Evolutionary conservation across 208 protist genomes (phyloP).

Genomic region (Wallacemonas collosoma): DNA sequence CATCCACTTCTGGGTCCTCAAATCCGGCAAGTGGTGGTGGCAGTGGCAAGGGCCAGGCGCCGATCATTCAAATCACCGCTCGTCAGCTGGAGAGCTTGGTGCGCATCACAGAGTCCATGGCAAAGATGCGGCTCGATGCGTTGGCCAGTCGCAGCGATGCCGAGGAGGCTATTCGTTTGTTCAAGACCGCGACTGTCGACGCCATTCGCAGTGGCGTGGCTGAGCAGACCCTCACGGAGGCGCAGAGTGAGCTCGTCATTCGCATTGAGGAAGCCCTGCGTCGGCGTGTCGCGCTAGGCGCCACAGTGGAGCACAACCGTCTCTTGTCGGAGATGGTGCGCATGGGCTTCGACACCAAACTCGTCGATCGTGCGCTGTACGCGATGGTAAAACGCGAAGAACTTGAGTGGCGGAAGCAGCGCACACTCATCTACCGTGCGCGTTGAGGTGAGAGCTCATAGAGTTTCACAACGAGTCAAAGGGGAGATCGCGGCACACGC

Average conservation of each 20-base stretch:
- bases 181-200: slow-evolving; percentile 95
- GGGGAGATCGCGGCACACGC: too few species aligned
- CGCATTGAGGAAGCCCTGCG: slow-evolving; percentile 86
- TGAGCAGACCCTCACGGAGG: slow-evolving; percentile 80
- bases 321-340: slow-evolving; percentile 78
- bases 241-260: slow-evolving; percentile 82
- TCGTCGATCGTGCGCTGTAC: slow-evolving; percentile 86
- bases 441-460: slow-evolving; percentile 28
- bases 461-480: too few species aligned
- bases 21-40: slow-evolving; percentile 20
- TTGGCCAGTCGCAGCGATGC: slow-evolving; percentile 91
- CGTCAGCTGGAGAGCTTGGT: slow-evolving; percentile 96
- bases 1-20: slow-evolving; percentile 24
- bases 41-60: slow-evolving; percentile 36
- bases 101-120: slow-evolving; percentile 97
- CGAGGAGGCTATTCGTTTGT: slow-evolving; percentile 96
- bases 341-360: slow-evolving; percentile 83
- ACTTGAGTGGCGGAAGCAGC: slow-evolving; percentile 91
- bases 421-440: slow-evolving; percentile 71
- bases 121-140: slow-evolving; percentile 94
- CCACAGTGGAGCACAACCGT: slow-evolving; percentile 84
- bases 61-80: slow-evolving; percentile 96
- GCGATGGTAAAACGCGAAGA: slow-evolving; percentile 91
- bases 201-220: slow-evolving; percentile 86
- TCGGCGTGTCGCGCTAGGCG: slow-evolving; percentile 78